Evolutionary conservation across 1,284 basidiomycete species (phyloP).

Genomic region (Sutorius eximius): DNA sequence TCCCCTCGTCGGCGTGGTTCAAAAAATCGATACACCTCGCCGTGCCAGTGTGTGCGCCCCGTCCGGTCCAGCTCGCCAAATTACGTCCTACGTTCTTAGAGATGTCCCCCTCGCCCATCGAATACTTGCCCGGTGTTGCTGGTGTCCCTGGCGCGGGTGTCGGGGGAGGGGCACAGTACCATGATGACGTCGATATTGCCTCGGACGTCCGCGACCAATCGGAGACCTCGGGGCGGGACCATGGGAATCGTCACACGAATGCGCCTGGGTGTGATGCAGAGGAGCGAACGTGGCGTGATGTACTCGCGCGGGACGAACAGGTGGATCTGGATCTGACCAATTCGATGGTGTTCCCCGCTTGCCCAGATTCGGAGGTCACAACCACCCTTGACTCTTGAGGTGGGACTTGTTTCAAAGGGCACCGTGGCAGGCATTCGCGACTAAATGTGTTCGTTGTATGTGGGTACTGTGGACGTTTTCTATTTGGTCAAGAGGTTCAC

Average conservation of each 20-base stretch:
- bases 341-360: not conserved
- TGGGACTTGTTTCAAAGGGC: no score
- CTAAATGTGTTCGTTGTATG: no score
- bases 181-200: no score
- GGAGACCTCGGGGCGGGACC: not conserved
- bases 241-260: not conserved
- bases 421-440: not conserved
- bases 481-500: not conserved
- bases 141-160: not conserved
- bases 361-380: not conserved
- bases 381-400: not conserved
- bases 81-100: conserved; percentile 18
- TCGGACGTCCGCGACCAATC: not conserved
- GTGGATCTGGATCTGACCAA: not conserved
- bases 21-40: not conserved
- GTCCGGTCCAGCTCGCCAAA: conserved; percentile 1
- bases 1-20: not conserved
- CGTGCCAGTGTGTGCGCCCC: not conserved
- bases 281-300: not conserved
- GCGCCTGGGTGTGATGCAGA: not conserved
- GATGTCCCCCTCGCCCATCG: conserved; percentile 20
- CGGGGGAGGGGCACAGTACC: no score
- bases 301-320: not conserved
- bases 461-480: not conserved
- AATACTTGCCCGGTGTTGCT: conserved; percentile 4